Base-by-base conservation (phyloP, 1,284 basidiomycete genomes). In the Microbotryum lychnidis-dioicae region DNA sequence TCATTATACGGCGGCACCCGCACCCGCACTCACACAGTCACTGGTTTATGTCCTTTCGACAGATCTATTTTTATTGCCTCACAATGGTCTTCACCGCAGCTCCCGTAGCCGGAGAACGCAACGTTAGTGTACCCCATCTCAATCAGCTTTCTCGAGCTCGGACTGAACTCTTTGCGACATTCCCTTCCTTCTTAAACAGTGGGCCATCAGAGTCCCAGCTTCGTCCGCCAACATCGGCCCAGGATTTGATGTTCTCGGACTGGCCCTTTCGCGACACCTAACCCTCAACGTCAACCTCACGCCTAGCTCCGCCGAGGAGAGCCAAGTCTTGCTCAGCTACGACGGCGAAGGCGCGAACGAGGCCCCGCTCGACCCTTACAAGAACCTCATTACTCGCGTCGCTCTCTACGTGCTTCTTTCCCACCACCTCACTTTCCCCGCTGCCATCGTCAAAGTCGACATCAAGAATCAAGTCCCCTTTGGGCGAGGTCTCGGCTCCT, bases 161-260 rank as follows among this genome's bases (percentile, higher is more conserved):
- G 12, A 42, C 16, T 14, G 37, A 42, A 12, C 14, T 18, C 37
- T 16, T 18, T 18, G 16, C 37, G 37, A 42, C 37, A 42, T 18
- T 14, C n/a, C 27, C 21, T 9, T 27, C 10, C 7, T 21, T n/a
- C 7, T 18, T 20, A 5, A 6, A n/a, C 62, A 71, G 65, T 81
- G 81, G 74, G 78, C 73, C 18, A 90, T 98, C 76, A 82, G 81
- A 70, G 89, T 98, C 57, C 94, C 94, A 10, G 91, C 91, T 25
- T 97, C 94, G 2, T 94, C 93, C 61, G 94, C 94, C 68, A 98
- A 98, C 80, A 93, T 98, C 73, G 94, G 94, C 3, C 96, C 96
- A 29, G 96, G 96, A 16, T 98, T 98, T 76, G 96, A 99, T 76
- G 96, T 98, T 63, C 91, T 97, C 67, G 96, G 96, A 23, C 86